A percentile compares a stretch with the other conserved stretches of the same genome.
Evolutionary conservation across 257 asterid genomes (phyloP).

Genomic region (Vinca minor): DNA sequence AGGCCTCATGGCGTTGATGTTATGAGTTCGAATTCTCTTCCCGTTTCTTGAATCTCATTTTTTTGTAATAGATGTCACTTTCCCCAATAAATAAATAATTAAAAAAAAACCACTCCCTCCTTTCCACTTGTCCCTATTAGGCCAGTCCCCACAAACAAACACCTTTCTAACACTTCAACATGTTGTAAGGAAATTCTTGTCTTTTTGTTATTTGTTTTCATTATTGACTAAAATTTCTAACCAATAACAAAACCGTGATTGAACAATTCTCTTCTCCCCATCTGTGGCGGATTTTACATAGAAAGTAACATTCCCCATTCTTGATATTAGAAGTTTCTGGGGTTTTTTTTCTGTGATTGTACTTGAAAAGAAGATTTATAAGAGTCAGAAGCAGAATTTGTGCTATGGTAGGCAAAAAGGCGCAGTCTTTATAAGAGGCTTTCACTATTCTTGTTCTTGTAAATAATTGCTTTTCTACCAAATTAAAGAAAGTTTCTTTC

Average conservation of each 20-base stretch:
- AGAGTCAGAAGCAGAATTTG: not conserved
- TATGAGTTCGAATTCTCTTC: too few species aligned
- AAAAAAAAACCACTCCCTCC: too few species aligned
- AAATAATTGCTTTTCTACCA: not conserved
- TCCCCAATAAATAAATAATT: too few species aligned
- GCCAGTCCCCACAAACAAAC: constrained; percentile 13
- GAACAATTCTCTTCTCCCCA: constrained; percentile 4
- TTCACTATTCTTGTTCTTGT: not conserved
- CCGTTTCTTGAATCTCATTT: too few species aligned
- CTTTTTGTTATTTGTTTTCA: constrained; percentile 17
- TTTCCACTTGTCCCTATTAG: not conserved
- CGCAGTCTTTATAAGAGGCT: not conserved
- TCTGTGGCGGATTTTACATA: constrained; percentile 15
- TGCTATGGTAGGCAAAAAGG: constrained; percentile 5
- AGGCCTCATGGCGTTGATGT: too few species aligned
- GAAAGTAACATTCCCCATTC: not conserved
- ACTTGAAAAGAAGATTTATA: not conserved
- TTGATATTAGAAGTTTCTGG: constrained; percentile 3
- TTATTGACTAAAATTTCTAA: constrained; percentile 3
- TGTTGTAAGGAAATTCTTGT: constrained; percentile 19
- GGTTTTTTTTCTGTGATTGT: not conserved
- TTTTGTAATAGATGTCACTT: too few species aligned
- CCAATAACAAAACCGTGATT: constrained; percentile 10
- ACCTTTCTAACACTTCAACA: constrained; percentile 3
- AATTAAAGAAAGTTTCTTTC: not conserved